These are phyloP conservation scores for Acacia crassicarpa DNA, from an alignment of 306 rosid species.

Conservation along the genomic window DNA sequence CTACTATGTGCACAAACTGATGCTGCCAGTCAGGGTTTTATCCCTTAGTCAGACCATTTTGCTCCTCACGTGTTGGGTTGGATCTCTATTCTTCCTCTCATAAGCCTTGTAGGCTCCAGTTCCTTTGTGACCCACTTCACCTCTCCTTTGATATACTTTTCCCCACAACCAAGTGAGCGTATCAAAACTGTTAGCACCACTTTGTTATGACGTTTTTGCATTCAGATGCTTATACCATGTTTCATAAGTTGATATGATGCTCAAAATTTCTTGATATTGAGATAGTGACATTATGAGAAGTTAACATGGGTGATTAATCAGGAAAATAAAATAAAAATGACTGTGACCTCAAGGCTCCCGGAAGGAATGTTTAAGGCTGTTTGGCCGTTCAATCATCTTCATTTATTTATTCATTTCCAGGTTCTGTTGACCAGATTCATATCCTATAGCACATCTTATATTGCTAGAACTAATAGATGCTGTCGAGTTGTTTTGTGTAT, in stretches of 20 bases:
- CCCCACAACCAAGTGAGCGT: not conserved
- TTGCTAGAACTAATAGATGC: not conserved
- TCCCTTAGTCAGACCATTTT: not conserved
- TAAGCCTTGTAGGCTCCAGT: not conserved
- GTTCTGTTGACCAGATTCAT: not conserved
- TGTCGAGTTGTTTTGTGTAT: not conserved
- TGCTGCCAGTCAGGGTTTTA: not conserved
- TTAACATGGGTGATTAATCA: not conserved
- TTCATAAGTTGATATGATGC: not conserved
- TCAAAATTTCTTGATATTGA: not conserved
- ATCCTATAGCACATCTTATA: not conserved
- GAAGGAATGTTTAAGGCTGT: not conserved
- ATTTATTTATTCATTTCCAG: not conserved
- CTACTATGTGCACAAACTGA: not conserved
- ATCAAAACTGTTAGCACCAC: not conserved
- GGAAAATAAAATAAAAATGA: not conserved
- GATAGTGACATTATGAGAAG: not conserved
- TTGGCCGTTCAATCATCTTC: not conserved
- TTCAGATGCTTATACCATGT: constrained; percentile 9
- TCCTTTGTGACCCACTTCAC: not conserved
- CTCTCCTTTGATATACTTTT: not conserved
- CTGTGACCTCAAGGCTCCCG: not conserved
- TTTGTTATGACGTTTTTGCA: constrained; percentile 7
- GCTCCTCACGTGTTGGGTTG: not conserved
- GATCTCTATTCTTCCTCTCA: not conserved